Evolutionary conservation across 148 eudicot genomes (phyloP).

Genomic region (Nyssa sinensis): DNA sequence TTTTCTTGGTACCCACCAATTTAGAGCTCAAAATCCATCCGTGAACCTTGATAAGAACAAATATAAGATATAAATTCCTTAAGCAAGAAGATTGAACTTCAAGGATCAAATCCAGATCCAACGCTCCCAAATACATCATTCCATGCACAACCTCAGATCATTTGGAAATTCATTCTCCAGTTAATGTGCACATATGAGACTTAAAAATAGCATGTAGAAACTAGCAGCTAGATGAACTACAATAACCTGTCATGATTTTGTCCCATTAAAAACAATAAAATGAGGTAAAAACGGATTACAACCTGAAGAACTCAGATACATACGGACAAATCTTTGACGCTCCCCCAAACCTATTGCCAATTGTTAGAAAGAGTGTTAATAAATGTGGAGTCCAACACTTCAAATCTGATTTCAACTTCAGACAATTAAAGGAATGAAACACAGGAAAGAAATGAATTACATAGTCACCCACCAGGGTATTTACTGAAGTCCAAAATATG

Average conservation of each 20-base stretch:
- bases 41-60: background rate
- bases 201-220: background rate
- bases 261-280: background rate
- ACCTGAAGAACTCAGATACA: slow-evolving; percentile 76
- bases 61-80: background rate
- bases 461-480: slow-evolving; percentile 67
- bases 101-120: background rate
- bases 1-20: background rate
- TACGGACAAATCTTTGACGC: slow-evolving; percentile 61
- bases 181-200: background rate
- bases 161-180: background rate
- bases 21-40: background rate
- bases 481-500: slow-evolving; percentile 76
- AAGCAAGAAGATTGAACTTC: background rate
- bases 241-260: background rate
- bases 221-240: background rate
- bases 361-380: slow-evolving; percentile 4
- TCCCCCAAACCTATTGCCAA: slow-evolving; percentile 61
- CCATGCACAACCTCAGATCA: background rate
- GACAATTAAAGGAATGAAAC: background rate
- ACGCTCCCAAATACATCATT: background rate
- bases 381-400: background rate
- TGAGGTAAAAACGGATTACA: slow-evolving; percentile 1
- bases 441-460: slow-evolving; percentile 3
- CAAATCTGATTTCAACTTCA: background rate